Evolutionary conservation across 176 grass and related monocot species (phyloP).

Genomic region (Elaeis guineensis): DNA sequence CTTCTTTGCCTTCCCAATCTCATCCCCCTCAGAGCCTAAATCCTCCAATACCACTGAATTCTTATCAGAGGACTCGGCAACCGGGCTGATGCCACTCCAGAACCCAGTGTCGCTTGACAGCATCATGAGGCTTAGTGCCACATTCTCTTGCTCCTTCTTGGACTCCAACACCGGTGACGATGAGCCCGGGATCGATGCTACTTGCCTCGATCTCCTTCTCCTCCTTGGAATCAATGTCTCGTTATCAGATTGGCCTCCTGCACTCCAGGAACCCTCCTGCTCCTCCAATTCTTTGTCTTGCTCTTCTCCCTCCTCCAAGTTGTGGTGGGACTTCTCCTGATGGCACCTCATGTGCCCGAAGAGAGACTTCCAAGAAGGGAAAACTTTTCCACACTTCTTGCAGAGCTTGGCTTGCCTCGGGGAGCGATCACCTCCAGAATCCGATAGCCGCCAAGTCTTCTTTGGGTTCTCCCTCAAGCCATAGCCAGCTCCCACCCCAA

Average conservation of each 20-base stretch:
- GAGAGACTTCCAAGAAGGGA: too few species aligned
- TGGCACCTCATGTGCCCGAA: too few species aligned
- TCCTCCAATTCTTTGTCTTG: background rate
- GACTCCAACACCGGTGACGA: background rate
- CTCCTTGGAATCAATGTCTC: background rate
- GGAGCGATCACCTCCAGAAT: background rate
- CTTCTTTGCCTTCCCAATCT: background rate
- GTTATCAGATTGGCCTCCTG: too few species aligned
- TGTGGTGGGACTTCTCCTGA: too few species aligned
- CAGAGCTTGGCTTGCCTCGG: too few species aligned
- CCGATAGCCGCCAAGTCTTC: background rate
- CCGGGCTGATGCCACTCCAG: background rate
- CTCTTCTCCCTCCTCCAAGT: background rate
- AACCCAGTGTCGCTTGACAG: background rate
- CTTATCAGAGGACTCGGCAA: background rate
- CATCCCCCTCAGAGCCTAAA: too few species aligned
- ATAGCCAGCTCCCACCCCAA: background rate
- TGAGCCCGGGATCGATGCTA: conserved; percentile 1
- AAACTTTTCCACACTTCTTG: too few species aligned
- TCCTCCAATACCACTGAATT: background rate
- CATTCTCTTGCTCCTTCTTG: conserved; percentile 8
- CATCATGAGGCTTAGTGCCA: conserved; percentile 4
- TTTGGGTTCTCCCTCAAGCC: conserved; percentile 5
- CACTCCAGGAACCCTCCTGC: background rate
- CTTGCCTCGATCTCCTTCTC: conserved; percentile 7